Percentiles rank a stretch among this genome's conserved stretches.
Conservation (phyloP, 2,329 filamentous ascomycete genomes). For the Trichoderma polysporum region DNA sequence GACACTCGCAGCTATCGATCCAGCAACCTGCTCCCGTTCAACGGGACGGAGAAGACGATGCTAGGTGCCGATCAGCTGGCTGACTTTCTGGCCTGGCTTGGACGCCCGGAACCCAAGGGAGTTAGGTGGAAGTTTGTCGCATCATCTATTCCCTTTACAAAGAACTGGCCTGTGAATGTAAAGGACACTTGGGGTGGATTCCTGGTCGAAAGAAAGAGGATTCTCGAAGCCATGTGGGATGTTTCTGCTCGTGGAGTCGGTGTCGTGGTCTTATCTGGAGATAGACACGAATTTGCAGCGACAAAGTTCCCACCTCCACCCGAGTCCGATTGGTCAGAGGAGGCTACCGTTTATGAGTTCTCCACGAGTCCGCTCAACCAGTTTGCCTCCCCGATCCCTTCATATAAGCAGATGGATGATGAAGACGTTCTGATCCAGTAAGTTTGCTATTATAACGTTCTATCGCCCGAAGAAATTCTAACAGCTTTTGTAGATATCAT, state of each 20-base stretch:
- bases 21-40: conserved; percentile 58
- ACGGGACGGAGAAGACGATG: conserved; percentile 75
- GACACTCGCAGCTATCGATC: conserved; percentile 89
- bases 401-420: conserved; percentile 77
- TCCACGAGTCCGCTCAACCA: conserved; percentile 88
- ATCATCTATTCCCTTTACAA: conserved; percentile 90
- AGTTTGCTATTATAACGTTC: conserved; percentile 34
- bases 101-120: conserved; percentile 67
- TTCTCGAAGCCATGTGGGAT: conserved; percentile 93
- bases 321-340: conserved; percentile 61
- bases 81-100: conserved; percentile 77
- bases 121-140: conserved; percentile 93
- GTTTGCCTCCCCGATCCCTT: conserved; percentile 84
- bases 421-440: conserved; percentile 85
- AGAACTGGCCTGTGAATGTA: conserved; percentile 90
- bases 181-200: conserved; percentile 95
- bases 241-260: conserved; percentile 72
- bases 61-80: conserved; percentile 75
- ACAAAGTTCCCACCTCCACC: conserved; percentile 70
- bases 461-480: background rate
- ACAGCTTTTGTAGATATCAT: conserved; percentile 57
- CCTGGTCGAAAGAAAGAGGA: conserved; percentile 70
- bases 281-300: conserved; percentile 95
- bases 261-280: conserved; percentile 82
- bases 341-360: conserved; percentile 79